Evolutionary conservation across 2,329 filamentous ascomycete species (phyloP).

Genomic region (Lachnellula arida): DNA sequence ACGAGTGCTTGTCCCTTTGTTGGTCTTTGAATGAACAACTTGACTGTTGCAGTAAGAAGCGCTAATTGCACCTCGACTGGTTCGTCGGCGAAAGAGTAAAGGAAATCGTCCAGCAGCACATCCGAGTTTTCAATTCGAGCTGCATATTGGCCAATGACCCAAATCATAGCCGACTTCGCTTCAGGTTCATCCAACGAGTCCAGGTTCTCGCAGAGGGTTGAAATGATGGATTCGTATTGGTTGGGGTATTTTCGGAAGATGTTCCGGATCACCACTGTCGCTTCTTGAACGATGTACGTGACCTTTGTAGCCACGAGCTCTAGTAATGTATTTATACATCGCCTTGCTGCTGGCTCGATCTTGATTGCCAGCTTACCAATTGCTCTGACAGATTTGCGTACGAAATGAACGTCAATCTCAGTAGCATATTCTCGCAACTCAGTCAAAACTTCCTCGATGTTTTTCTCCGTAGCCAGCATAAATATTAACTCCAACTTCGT

Average conservation of each 20-base stretch:
- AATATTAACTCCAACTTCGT: conserved; percentile 98
- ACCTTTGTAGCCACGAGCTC: conserved; percentile 97
- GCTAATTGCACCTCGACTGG: conserved; percentile 93
- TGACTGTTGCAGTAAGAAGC: conserved; percentile 91
- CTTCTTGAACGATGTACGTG: conserved; percentile 97
- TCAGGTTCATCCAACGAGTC: conserved; percentile 96
- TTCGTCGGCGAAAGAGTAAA: conserved; percentile 91
- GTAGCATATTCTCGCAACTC: conserved; percentile 95
- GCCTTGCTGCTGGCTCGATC: conserved; percentile 86
- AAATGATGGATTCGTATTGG: conserved; percentile 97
- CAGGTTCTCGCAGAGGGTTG: conserved; percentile 89
- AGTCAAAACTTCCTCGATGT: conserved; percentile 91
- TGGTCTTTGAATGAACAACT: conserved; percentile 94
- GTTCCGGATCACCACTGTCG: conserved; percentile 96
- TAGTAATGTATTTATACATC: conserved; percentile 88
- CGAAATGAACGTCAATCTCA: conserved; percentile 98
- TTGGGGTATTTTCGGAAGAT: conserved; percentile 99
- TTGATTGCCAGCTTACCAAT: conserved; percentile 99
- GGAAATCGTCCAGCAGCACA: conserved; percentile 86
- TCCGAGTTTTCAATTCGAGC: conserved; percentile 97
- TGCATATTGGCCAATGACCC: conserved; percentile 98
- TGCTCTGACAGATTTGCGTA: conserved; percentile 92
- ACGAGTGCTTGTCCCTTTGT: conserved; percentile 92
- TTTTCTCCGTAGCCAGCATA: conserved; percentile 93
- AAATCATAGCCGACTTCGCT: conserved; percentile 97